Conservation (phyloP, 371 early-diverging fungal species). For the Syncephalastrum racemosum region DNA sequence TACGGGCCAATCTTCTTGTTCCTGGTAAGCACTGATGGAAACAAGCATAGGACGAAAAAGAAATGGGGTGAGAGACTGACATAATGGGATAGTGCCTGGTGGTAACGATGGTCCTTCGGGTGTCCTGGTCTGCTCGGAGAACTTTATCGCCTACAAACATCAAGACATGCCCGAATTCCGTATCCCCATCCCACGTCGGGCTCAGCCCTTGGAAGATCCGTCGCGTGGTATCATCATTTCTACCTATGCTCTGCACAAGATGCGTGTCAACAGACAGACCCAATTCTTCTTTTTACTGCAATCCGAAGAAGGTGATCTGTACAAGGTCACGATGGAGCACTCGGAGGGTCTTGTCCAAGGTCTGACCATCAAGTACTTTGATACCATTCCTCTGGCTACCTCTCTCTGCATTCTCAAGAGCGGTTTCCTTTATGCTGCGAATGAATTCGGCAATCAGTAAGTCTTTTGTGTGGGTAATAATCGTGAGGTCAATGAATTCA, state of each 20-base stretch:
- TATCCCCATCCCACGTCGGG: constrained; percentile 86
- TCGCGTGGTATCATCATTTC: constrained; percentile 77
- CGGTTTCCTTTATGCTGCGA: constrained; percentile 91
- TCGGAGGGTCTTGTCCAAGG: constrained; percentile 63
- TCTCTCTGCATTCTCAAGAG: constrained; percentile 86
- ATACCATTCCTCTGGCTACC: constrained; percentile 84
- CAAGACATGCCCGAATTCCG: constrained; percentile 67
- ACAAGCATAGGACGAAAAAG: not conserved
- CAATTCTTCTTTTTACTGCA: constrained; percentile 92
- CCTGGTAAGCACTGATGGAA: constrained; percentile 47
- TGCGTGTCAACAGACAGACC: constrained; percentile 79
- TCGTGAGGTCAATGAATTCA: not conserved
- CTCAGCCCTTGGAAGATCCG: constrained; percentile 65
- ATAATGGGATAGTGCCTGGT: constrained; percentile 70
- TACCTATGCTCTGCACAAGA: constrained; percentile 83
- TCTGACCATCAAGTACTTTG: constrained; percentile 90
- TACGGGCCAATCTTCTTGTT: constrained; percentile 78
- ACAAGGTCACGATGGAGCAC: constrained; percentile 90
- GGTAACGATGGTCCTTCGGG: constrained; percentile 96
- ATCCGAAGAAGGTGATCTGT: constrained; percentile 93
- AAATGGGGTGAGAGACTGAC: not conserved
- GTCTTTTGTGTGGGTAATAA: constrained; percentile 13
- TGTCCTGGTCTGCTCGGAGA: constrained; percentile 93
- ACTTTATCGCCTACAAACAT: constrained; percentile 86
- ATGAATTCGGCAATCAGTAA: constrained; percentile 92